Conservation (phyloP, 495 filamentous ascomycete genomes). For the Usnea hakonensis region DNA sequence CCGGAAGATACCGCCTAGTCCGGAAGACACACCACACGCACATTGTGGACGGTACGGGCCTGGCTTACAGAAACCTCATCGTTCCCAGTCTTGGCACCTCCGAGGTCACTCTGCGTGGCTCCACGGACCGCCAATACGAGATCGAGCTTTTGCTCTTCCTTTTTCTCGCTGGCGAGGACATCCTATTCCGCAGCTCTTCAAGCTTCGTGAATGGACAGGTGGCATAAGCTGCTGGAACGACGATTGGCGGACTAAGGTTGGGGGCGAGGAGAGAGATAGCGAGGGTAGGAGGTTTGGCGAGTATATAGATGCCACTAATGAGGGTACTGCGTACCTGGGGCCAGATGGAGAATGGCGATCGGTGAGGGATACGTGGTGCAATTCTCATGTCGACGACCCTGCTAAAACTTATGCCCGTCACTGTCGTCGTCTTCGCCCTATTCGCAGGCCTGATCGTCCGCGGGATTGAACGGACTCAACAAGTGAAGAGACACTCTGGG, state of each 20-base stretch:
- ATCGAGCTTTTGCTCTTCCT: background rate
- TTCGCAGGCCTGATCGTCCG: background rate
- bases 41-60: background rate
- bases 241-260: background rate
- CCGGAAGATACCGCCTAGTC: background rate
- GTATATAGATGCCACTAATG: background rate
- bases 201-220: background rate
- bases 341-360: background rate
- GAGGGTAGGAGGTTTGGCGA: background rate
- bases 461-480: background rate
- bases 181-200: background rate
- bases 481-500: background rate
- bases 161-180: too few species aligned
- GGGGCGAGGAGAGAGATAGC: background rate
- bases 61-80: background rate
- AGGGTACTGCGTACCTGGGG: background rate
- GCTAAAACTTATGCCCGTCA: too few species aligned
- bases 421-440: too few species aligned
- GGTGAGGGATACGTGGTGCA: background rate
- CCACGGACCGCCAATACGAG: background rate
- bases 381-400: too few species aligned
- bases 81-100: background rate
- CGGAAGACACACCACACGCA: background rate
- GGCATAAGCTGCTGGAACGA: background rate
- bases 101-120: background rate